Evolutionary conservation across 306 rosid genomes (phyloP).

Genomic region (Luffa acutangula): DNA sequence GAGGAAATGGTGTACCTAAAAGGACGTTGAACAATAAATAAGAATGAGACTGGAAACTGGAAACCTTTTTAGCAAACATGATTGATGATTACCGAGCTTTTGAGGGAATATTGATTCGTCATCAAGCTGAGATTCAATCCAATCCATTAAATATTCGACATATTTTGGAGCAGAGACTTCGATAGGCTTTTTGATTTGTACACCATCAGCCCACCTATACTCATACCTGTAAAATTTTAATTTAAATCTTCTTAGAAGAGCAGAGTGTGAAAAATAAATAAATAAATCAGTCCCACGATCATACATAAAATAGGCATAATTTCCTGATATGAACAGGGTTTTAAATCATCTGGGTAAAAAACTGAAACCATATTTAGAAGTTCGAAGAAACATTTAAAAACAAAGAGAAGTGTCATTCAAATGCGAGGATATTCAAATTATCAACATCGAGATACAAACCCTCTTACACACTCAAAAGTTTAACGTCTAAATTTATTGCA

Average conservation of each 20-base stretch:
- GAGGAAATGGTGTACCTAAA: conserved; percentile 88
- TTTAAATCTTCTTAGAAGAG: neutral
- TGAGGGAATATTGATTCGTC: conserved; percentile 99
- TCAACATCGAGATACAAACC: neutral
- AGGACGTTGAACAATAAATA: conserved; percentile 2
- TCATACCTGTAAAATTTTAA: conserved; percentile 54
- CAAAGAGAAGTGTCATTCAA: neutral
- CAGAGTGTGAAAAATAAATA: neutral
- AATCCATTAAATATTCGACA: conserved; percentile 98
- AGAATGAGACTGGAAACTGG: neutral
- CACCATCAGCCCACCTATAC: conserved; percentile 99
- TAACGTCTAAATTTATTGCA: neutral
- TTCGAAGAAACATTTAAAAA: neutral
- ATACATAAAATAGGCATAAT: neutral
- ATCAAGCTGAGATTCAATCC: conserved; percentile 97
- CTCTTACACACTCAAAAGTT: neutral
- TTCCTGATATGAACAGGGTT: neutral
- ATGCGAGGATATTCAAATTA: neutral
- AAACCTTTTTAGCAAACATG: neutral
- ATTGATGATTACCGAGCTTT: conserved; percentile 58
- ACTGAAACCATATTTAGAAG: neutral
- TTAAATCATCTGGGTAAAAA: neutral
- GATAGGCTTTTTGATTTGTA: conserved; percentile 89
- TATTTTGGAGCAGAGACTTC: conserved; percentile 99
- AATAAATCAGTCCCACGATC: neutral